Conservation (phyloP, 2,329 filamentous ascomycete genomes). For the Aureobasidium sp. region DNA sequence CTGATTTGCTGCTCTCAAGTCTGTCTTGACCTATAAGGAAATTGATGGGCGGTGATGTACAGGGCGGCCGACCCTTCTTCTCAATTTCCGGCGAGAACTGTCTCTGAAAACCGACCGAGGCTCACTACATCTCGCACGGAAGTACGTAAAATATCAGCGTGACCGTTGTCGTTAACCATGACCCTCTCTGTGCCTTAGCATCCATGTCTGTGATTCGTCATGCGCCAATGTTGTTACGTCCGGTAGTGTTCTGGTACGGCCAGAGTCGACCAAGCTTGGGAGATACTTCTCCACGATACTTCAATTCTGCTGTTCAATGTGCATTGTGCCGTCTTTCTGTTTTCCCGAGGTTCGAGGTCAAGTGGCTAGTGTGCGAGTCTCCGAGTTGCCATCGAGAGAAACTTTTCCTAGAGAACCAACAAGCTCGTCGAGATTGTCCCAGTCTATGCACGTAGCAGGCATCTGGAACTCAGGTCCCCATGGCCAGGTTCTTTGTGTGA, state of each 20-base stretch:
- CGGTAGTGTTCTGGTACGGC: neutral
- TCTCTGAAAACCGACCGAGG: constrained; percentile 1
- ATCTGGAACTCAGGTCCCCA: constrained; percentile 4
- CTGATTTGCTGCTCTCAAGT: neutral
- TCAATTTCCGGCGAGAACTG: neutral
- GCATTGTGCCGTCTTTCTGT: neutral
- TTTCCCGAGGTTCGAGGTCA: constrained; percentile 1
- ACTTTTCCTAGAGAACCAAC: neutral
- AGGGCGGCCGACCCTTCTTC: neutral
- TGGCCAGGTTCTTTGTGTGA: neutral
- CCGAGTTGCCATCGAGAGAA: neutral
- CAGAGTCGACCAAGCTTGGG: neutral
- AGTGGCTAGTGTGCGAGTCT: neutral
- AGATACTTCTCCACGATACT: neutral
- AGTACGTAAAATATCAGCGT: constrained; percentile 7
- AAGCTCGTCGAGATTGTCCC: neutral
- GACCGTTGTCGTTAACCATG: neutral
- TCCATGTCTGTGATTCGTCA: neutral
- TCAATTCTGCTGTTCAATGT: neutral
- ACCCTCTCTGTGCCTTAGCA: neutral
- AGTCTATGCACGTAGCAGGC: constrained; percentile 2
- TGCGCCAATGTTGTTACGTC: neutral
- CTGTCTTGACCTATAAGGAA: neutral
- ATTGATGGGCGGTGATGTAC: neutral
- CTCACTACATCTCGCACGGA: neutral